These are phyloP conservation scores for Aspergillaceae sp. DNA, from an alignment of 2,329 filamentous ascomycete species.

Conservation along the genomic window DNA sequence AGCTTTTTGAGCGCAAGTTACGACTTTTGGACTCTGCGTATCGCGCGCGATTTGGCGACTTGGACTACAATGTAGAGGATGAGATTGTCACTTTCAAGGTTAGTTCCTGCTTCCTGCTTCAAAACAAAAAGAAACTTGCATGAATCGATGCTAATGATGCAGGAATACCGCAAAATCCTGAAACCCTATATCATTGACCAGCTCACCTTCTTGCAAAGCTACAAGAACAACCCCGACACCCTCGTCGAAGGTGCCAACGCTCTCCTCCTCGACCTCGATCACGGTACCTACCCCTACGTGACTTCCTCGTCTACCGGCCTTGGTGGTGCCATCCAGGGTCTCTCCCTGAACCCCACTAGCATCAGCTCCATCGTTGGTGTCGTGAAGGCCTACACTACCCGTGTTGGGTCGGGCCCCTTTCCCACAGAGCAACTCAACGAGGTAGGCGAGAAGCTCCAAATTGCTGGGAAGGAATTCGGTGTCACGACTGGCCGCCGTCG, in stretches of 20 bases:
- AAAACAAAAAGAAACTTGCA: no score
- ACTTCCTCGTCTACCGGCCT: constrained; percentile 42
- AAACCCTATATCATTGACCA: constrained; percentile 35
- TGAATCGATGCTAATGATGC: neutral
- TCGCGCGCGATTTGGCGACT: constrained; percentile 50
- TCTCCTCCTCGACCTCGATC: constrained; percentile 52
- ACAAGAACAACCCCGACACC: constrained; percentile 47
- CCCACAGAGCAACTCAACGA: constrained; percentile 54
- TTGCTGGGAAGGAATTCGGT: constrained; percentile 47
- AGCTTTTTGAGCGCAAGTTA: constrained; percentile 47
- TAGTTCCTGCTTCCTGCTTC: constrained; percentile 6
- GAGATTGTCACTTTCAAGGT: constrained; percentile 52
- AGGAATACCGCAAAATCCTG: constrained; percentile 32
- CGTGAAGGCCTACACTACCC: constrained; percentile 57
- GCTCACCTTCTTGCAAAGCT: constrained; percentile 46
- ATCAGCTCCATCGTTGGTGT: constrained; percentile 54
- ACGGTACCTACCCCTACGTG: constrained; percentile 45
- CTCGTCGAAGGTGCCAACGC: constrained; percentile 58
- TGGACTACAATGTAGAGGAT: constrained; percentile 52
- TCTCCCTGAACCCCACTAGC: constrained; percentile 49
- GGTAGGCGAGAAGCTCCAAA: constrained; percentile 49
- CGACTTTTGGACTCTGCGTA: constrained; percentile 44
- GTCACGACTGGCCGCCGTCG: constrained; percentile 54
- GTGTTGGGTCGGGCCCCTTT: constrained; percentile 53
- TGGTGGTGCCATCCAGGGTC: constrained; percentile 47